Evolutionary conservation across 345 rosid species (phyloP), one percentile per base, ranked within the genome.

Genomic region (Heritiera littoralis): DNA sequence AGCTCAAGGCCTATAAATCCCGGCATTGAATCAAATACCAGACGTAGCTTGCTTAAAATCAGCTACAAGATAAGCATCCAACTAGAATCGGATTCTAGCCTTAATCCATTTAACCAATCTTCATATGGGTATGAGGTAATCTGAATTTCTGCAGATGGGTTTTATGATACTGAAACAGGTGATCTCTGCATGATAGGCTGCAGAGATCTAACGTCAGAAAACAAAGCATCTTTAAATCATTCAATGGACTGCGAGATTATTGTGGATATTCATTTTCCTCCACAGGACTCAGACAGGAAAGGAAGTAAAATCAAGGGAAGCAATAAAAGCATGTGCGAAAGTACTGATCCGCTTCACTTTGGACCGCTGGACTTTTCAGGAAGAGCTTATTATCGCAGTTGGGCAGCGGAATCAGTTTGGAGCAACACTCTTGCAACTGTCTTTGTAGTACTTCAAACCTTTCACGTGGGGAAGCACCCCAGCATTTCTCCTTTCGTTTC

Each of bases 171-270:
- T 23, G 28, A 23, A 23, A 23, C 28, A 23, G 28, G 28, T 23
- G 28, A 23, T 23, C 28, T 51, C 83, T 0, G 92, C 80, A 84
- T 90, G 94, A 72, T 89, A 69, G 94, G 92, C n/a, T 90, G 94
- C 72, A 78, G 80, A 51, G 54, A 69, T 43, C 43, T 77, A 13
- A 65, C 43, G 41, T 55, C 66, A 12, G 68, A 12, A 4, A 56
- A 68, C 51, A 66, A 64, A 35, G 18, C 23, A 48, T 40, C 7
- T 65, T 40, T 8, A 2, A 14, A n/a, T 12, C 51, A 41, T 41
- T 80, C 85, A n/a, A 17, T 4, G 73, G 91, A 90, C 82, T 88
- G 92, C 43, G 82, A 86, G 41, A 77, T 86, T 64, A 75, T 78
- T 40, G 66, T 90, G 72, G 77, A 12, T 17, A 5, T 84, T 18